These are phyloP conservation scores for Pyrenophora seminiperda DNA, from an alignment of 2,329 filamentous ascomycete genomes.

Conservation along the genomic window DNA sequence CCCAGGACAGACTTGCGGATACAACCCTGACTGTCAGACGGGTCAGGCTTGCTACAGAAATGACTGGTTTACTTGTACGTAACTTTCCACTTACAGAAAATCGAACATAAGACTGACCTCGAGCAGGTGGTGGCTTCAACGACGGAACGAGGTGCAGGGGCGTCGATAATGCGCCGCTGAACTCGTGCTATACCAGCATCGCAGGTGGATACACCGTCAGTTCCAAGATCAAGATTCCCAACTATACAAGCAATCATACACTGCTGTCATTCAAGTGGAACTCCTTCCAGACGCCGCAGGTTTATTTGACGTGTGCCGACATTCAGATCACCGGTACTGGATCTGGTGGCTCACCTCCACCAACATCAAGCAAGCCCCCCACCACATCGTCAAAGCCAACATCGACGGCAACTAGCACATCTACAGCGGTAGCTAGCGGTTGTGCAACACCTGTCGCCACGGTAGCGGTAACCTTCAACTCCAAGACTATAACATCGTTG, in stretches of 20 bases:
- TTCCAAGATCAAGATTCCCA: constrained; percentile 42
- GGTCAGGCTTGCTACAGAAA: constrained; percentile 42
- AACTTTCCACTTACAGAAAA: not conserved
- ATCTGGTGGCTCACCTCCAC: constrained; percentile 15
- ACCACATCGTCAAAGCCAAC: constrained; percentile 16
- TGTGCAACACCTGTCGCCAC: constrained; percentile 36
- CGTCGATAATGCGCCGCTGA: constrained; percentile 39
- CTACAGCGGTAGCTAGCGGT: constrained; percentile 18
- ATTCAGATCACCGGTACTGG: constrained; percentile 35
- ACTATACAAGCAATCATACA: constrained; percentile 41
- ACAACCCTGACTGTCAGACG: constrained; percentile 36
- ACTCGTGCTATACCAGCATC: constrained; percentile 43
- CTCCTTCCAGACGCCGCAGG: constrained; percentile 41
- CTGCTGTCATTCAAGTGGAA: constrained; percentile 43
- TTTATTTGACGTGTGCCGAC: constrained; percentile 43
- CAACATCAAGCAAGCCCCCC: constrained; percentile 24
- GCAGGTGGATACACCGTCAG: constrained; percentile 44
- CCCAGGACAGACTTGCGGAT: constrained; percentile 37
- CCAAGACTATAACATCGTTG: constrained; percentile 54
- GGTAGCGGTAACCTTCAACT: constrained; percentile 51
- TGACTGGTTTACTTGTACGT: constrained; percentile 43
- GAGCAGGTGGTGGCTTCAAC: constrained; percentile 32
- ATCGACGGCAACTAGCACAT: constrained; percentile 17
- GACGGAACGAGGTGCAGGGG: constrained; percentile 35
- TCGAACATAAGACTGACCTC: not conserved